Conservation (phyloP, 768 basidiomycete genomes). For the Myochromella boudieri region DNA sequence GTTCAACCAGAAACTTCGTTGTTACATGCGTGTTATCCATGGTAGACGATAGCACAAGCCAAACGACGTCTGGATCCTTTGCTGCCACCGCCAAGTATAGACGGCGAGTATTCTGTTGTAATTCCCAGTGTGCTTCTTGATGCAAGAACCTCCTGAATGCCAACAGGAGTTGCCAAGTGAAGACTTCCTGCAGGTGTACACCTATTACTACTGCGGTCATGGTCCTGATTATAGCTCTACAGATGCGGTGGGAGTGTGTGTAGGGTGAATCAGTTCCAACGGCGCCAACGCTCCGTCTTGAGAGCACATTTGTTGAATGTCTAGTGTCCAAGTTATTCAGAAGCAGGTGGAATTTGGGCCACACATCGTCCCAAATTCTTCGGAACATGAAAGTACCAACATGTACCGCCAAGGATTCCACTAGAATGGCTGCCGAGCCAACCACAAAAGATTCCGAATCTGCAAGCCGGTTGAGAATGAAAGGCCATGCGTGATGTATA, state of each 20-base stretch:
- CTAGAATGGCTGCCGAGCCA: slow-evolving; percentile 66
- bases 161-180: slow-evolving; percentile 81
- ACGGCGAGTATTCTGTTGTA: slow-evolving; percentile 64
- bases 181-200: slow-evolving; percentile 68
- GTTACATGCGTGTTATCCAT: slow-evolving; percentile 37
- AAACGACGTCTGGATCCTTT: slow-evolving; percentile 79
- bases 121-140: slow-evolving; percentile 62
- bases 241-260: slow-evolving; percentile 78
- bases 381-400: slow-evolving; percentile 85
- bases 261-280: slow-evolving; percentile 72
- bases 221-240: slow-evolving; percentile 73
- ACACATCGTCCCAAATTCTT: slow-evolving; percentile 88
- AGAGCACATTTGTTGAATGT: slow-evolving; percentile 67
- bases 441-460: slow-evolving; percentile 81
- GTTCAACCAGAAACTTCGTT: slow-evolving; percentile 50
- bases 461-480: slow-evolving; percentile 78
- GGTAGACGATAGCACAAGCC: slow-evolving; percentile 71
- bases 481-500: slow-evolving; percentile 92
- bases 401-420: slow-evolving; percentile 69
- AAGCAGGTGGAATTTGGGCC: slow-evolving; percentile 77
- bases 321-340: slow-evolving; percentile 59
- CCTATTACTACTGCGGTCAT: slow-evolving; percentile 65
- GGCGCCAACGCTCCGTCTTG: slow-evolving; percentile 47
- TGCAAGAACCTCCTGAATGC: slow-evolving; percentile 78
- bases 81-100: slow-evolving; percentile 61